Base-by-base conservation (phyloP, 192 early-diverging fungal species). In the Podila clonocystis region DNA sequence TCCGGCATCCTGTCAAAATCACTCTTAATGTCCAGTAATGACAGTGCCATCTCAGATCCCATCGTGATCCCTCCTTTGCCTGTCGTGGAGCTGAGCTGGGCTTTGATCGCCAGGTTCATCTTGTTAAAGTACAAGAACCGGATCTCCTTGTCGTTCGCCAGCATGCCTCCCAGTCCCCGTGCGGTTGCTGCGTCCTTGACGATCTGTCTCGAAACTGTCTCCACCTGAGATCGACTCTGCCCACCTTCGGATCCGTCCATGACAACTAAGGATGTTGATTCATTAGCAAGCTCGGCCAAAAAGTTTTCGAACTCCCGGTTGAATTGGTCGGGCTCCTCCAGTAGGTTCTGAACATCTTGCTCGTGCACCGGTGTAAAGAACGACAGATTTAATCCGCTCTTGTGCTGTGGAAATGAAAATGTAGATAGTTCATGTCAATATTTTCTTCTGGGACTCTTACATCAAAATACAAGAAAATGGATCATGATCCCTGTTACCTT, bases 1-100 rank as follows among this genome's bases (percentile, higher is more conserved):
- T 78, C 78, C 22, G 85, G 85, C 50, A 83, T 71, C 45, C 85
- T 84, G 58, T 88, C 87, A 73, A 90, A 86, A 63, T 90, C 89
- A 31, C 85, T 69, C 45, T 87, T 86, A 24, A 90, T 61, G 45
- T 90, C 84, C 38, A 87, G 55, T 68, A 90, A 66, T 29, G 84
- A 84, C 31, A 87, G 67, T 13, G 87, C 66, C 71, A 88, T 87
- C 4, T 90, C 87, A 15, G 82, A 82, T 4, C 68, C 76, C 34
- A 88, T 80, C 13, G 64, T 72, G 20, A 88, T 50, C 5, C 80
- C 83, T 50, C 75, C 75, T 30, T 77, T 82, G 8, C 68, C 59
- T 4, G 72, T 68, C 1, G 70, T 36, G 2, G 72, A 82, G 41
- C 73, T 64, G 19, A 85, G 48, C 28, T 82, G 82, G 0, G 78